Percentiles rank a stretch among this genome's conserved stretches.
These are phyloP conservation scores for Annulohypoxylon moriforme DNA, from an alignment of 495 filamentous ascomycete species.

Conservation along the genomic window DNA sequence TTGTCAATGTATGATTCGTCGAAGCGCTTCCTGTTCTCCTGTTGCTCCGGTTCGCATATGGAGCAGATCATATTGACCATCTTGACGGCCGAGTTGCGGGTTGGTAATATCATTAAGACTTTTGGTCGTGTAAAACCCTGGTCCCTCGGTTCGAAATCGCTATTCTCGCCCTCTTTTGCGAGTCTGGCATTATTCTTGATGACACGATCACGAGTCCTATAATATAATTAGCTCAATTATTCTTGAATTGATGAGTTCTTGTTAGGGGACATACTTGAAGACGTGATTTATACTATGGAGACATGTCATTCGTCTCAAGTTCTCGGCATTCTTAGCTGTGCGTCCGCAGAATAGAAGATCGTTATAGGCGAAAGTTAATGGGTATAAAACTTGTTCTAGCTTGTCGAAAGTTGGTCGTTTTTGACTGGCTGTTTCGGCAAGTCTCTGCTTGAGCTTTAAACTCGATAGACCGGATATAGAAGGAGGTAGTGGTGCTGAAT, in stretches of 20 bases:
- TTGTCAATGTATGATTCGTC: slow-evolving; percentile 77
- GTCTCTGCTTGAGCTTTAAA: slow-evolving; percentile 71
- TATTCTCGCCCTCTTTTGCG: slow-evolving; percentile 63
- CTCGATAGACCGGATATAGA: slow-evolving; percentile 54
- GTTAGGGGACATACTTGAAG: slow-evolving; percentile 68
- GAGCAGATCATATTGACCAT: slow-evolving; percentile 77
- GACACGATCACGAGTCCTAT: slow-evolving; percentile 83
- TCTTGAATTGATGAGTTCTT: not conserved
- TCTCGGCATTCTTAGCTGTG: slow-evolving; percentile 69
- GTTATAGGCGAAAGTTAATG: slow-evolving; percentile 77
- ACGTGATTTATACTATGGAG: slow-evolving; percentile 91
- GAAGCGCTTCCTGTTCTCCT: slow-evolving; percentile 95
- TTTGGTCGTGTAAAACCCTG: slow-evolving; percentile 97
- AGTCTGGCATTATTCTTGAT: slow-evolving; percentile 90
- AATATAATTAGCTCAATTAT: slow-evolving; percentile 22
- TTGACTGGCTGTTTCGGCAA: slow-evolving; percentile 45
- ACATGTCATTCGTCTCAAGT: slow-evolving; percentile 76
- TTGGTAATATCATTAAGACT: slow-evolving; percentile 88
- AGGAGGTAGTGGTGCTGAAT: slow-evolving; percentile 33
- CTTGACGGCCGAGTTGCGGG: slow-evolving; percentile 82
- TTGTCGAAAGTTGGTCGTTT: slow-evolving; percentile 58
- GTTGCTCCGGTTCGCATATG: slow-evolving; percentile 83
- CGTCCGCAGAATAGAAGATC: slow-evolving; percentile 84
- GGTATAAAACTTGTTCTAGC: slow-evolving; percentile 64
- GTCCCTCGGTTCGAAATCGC: slow-evolving; percentile 82